Base-by-base conservation (phyloP, 164 flowering plant species). In the Vitis riparia region DNA sequence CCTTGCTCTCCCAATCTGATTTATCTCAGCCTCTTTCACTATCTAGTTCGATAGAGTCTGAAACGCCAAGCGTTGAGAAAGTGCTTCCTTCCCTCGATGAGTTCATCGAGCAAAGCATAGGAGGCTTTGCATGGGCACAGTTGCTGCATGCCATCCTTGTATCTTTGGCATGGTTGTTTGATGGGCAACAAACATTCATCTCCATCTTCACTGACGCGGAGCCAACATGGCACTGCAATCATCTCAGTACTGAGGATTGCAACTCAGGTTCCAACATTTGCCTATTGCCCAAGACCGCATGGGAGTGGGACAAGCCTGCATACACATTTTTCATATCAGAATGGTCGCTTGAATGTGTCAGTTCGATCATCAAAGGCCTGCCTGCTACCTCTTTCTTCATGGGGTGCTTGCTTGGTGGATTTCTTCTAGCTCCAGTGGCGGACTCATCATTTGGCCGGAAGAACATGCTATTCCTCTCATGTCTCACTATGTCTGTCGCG, bases 381-480 rank as follows among this genome's bases (percentile, higher is more conserved):
- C 92, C 95, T 0, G 75, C 91, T 0, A 83, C 95, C 1, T 77
- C 91, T 11, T 90, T 87, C 79, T 92, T 85, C 77, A 13, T 75
- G 5, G 95, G 97, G 1, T 90, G 91, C 66, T 67, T 92, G 4
- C 62, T 66, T 1, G 97, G 93, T 19, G 93, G 93, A 3, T 58
- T 86, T 49, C 63, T 81, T 9, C 79, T 92, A 0, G 79, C 90
- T 37, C 76, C 91, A 0, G 83, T 90, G 0, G 95, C 91, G 0
- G 95, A 92, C 78, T 75, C 93, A 6, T 67, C 83, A 0, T 82
- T 92, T 1, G 95, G 95, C 12, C 85, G 93, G 14, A 88, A 87
- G 66, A 88, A 84, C 56, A 76, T 83, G 81, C 79, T 92, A 11
- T 63, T 84, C 11, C 48, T 90, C 8, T 80, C 92, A 5, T 84